A percentile compares a stretch with the other conserved stretches of the same genome.
Conservation (phyloP, 257 asterid species). For the Scutellaria barbata region DNA sequence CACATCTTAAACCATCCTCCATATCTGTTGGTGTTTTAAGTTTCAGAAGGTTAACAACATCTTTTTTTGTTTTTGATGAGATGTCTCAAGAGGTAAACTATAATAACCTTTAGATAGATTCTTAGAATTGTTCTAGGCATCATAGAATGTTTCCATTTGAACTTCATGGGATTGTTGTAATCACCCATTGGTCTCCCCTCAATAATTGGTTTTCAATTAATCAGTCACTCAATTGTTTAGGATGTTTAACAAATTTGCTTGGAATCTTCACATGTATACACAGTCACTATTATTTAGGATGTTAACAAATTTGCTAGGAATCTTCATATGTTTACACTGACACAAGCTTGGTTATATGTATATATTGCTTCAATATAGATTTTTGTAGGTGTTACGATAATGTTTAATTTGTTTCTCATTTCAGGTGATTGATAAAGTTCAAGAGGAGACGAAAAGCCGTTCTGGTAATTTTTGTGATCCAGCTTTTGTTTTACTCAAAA, state of each 20-base stretch:
- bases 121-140: background rate
- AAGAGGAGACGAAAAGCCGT: constrained; percentile 66
- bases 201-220: background rate
- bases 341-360: background rate
- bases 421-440: constrained; percentile 76
- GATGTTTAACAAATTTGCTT: background rate
- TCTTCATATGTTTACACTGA: background rate
- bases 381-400: background rate
- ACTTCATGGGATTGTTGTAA: constrained; percentile 14
- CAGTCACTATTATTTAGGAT: background rate
- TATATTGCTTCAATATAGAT: background rate
- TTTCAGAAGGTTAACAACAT: constrained; percentile 5
- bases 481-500: constrained; percentile 2
- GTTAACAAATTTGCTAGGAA: background rate
- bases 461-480: constrained; percentile 40
- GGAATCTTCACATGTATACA: background rate
- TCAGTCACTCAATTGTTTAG: background rate
- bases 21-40: constrained; percentile 5
- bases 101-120: background rate
- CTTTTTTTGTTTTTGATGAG: constrained; percentile 22
- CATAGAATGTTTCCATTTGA: constrained; percentile 3
- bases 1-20: constrained; percentile 11
- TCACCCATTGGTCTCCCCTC: background rate
- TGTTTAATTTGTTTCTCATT: constrained; percentile 29
- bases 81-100: background rate